These are phyloP conservation scores for Nemania serpens DNA, from an alignment of 2,329 filamentous ascomycete species.

Conservation along the genomic window DNA sequence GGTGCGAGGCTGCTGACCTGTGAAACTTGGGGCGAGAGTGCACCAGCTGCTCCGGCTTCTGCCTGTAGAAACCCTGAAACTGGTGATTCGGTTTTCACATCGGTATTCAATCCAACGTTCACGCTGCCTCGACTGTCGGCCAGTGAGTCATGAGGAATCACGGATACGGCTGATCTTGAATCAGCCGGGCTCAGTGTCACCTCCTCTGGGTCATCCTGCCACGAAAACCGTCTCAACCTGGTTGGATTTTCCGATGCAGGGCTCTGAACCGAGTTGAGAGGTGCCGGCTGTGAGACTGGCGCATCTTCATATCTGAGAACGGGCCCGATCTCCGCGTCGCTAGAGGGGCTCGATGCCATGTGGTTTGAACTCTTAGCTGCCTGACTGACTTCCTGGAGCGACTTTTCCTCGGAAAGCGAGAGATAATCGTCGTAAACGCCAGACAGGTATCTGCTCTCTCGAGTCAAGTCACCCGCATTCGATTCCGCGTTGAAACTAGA, in stretches of 20 bases:
- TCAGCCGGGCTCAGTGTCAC: conserved; percentile 21
- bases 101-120: neutral
- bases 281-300: conserved; percentile 29
- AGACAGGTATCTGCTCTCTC: conserved; percentile 67
- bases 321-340: neutral
- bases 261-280: conserved; percentile 30
- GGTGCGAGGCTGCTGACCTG: conserved; percentile 43
- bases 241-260: conserved; percentile 16
- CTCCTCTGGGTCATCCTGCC: conserved; percentile 45
- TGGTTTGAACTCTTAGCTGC: conserved; percentile 33
- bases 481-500: conserved; percentile 23
- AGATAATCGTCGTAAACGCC: conserved; percentile 72
- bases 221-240: conserved; percentile 46
- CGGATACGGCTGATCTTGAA: conserved; percentile 14
- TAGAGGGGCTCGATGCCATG: neutral
- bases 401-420: conserved; percentile 54
- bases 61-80: conserved; percentile 24
- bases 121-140: neutral
- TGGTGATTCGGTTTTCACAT: conserved; percentile 8
- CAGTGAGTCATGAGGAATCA: conserved; percentile 10
- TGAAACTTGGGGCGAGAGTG: conserved; percentile 45
- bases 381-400: conserved; percentile 38
- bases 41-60: conserved; percentile 24
- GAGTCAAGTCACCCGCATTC: conserved; percentile 29
- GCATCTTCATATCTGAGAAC: conserved; percentile 7